Evolutionary conservation across 129 eudicot genomes (phyloP).

Genomic region (Centrapalus pauciflorus): DNA sequence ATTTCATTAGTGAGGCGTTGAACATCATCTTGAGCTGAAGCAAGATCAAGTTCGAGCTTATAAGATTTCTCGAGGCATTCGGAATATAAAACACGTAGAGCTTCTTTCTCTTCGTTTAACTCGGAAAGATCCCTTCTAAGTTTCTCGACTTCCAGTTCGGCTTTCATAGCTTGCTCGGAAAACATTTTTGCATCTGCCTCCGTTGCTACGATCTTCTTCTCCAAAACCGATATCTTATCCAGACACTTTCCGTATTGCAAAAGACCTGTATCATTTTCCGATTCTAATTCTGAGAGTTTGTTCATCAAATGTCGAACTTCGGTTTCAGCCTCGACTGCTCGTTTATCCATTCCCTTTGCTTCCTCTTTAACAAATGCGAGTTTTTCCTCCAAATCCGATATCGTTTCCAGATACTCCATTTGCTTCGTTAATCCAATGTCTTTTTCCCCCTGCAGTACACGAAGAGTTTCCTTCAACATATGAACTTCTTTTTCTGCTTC

Average conservation of each 20-base stretch:
- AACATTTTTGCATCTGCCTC: constrained; percentile 41
- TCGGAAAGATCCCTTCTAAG: constrained; percentile 47
- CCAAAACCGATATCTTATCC: constrained; percentile 49
- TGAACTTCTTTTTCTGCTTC: constrained; percentile 53
- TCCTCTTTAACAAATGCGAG: constrained; percentile 33
- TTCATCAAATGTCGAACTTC: constrained; percentile 39
- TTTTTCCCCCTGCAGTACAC: constrained; percentile 55
- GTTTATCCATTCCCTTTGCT: constrained; percentile 23
- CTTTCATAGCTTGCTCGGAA: constrained; percentile 40
- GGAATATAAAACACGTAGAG: constrained; percentile 43
- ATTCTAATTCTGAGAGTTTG: constrained; percentile 45
- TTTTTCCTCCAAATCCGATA: constrained; percentile 53
- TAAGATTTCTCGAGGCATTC: constrained; percentile 66
- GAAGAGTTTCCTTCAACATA: constrained; percentile 53
- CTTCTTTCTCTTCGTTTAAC: constrained; percentile 60
- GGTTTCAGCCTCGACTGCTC: constrained; percentile 36
- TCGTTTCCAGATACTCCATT: constrained; percentile 46
- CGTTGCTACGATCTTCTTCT: constrained; percentile 38
- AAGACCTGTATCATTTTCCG: constrained; percentile 62
- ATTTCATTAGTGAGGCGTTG: constrained; percentile 48
- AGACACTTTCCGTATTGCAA: constrained; percentile 51
- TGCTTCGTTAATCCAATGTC: constrained; percentile 40
- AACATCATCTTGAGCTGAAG: constrained; percentile 54
- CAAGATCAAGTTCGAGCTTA: constrained; percentile 47
- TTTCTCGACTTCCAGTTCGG: constrained; percentile 53